These are phyloP conservation scores for Corymbia citriodora DNA, from an alignment of 441 rosid species.

Conservation along the genomic window DNA sequence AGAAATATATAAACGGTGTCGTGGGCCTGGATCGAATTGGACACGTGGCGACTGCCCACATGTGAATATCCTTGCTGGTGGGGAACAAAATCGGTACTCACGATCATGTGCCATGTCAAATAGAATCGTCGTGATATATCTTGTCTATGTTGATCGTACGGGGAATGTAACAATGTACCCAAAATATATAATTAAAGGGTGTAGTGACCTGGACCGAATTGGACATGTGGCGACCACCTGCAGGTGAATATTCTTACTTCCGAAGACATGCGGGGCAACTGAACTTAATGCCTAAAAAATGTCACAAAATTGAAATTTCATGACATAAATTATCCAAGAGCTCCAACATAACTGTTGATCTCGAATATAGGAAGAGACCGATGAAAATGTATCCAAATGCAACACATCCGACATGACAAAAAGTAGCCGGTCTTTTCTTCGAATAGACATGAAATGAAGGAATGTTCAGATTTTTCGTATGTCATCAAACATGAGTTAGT, in stretches of 20 bases:
- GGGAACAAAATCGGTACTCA: no score
- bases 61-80: no score
- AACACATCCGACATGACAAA: background rate
- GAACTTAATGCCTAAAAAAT: no score
- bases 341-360: background rate
- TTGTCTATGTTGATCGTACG: background rate
- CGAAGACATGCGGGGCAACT: background rate
- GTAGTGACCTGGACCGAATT: no score
- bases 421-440: background rate
- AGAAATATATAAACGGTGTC: background rate
- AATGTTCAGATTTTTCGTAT: background rate
- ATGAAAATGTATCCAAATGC: background rate
- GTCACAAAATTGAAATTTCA: background rate
- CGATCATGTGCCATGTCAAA: no score
- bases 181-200: no score
- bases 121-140: no score
- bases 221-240: background rate
- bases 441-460: background rate
- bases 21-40: background rate
- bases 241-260: background rate
- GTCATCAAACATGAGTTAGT: background rate
- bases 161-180: background rate
- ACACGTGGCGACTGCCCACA: background rate
- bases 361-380: background rate
- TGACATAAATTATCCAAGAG: background rate